Evolutionary conservation across 306 rosid genomes (phyloP), one percentile per base, ranked within the genome.

Genomic region (Sechiopsis laciniata): DNA sequence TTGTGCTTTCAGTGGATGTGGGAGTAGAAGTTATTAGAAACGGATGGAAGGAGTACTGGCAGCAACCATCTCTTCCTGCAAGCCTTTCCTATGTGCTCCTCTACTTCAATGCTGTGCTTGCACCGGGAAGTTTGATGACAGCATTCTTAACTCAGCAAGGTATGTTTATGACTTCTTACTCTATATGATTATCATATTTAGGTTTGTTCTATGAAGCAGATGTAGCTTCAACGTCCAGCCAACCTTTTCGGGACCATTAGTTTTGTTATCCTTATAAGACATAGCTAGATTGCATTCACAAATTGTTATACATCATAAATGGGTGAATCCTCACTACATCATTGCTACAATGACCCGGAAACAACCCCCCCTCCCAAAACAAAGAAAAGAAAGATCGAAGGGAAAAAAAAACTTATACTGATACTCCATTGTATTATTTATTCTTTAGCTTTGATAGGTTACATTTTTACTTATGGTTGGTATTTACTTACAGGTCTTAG

Each of bases 121-220:
- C 96, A 65, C 99, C 99, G 0, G 95, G 97, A 77, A 94, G 97
- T 86, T 84, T 91, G 91, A 89, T 95, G 99, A 91, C 96, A 24
- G 97, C 96, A 72, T 95, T 84, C 81, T 86, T 91, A 77, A 89
- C 95, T 12, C 97, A 91, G 83, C 91, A 80, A 35, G 96, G 99
- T 95, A 89, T 55, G 4, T 48, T 50, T 20, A 60, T 8, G 17
- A 14, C 63, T 57, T 37, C 48, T 37, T 17, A n/a, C 64, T 71
- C 61, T 0, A 29, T 29, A 29, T 11, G 32, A 15, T 54, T 15
- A 52, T 71, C 13, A 2, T 71, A 46, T 6, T 26, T 2, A 54
- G 53, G 19, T 11, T 71, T 11, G 35, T n/a, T 19, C 53, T 32
- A 17, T 29, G 12, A 21, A 48, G 32, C 58, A 69, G 4, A 2